Evolutionary conservation across 2,329 filamentous ascomycete species (phyloP), one percentile per base, ranked within the genome.

Genomic region (Aureobasidium zeae): DNA sequence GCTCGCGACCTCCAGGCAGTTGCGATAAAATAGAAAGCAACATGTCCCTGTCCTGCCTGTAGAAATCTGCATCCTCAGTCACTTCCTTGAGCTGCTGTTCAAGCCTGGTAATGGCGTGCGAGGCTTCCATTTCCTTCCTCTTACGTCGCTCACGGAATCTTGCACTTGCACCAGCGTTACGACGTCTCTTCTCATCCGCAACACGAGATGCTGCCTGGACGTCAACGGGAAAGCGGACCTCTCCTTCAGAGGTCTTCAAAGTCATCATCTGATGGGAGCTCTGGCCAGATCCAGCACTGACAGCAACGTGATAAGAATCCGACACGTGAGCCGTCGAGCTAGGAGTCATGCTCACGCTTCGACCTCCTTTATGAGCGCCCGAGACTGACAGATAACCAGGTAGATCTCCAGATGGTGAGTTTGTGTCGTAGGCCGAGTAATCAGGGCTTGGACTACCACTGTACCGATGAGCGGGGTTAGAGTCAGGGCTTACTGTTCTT

Each of bases 111-210:
- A 89, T 79, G 37, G 75, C 80, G 44, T 73, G 71, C 12, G 76
- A 76, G 46, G 81, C 81, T 59, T 86, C 81, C 53, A 76, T 76
- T 59, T 89, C 84, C 59, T 83, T 81, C 56, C 87, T 84, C 64
- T 93, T 93, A 57, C 86, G 79, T 48, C 87, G 75, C 56, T 80
- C 77, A 44, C 86, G 76, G 52, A 93, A 91, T 47, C 86, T 74
- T 35, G 85, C 85, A 45, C 86, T 93, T 5, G 86, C 86, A 35
- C 83, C 83, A 29, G 86, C 86, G 56, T 94, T 94, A 39, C 86
- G 76, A 60, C 83, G 81, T 45, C 86, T 73, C 64, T 91, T 94
- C 61, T 93, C 85, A 55, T 91, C 84, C 28, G 85, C 83, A 54
- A 85, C 78, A 52, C 80, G 81, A 10, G 86, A 93, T 10, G 82